Conservation (phyloP, 371 early-diverging fungal genomes). For the Rhizomucor pusillus region DNA sequence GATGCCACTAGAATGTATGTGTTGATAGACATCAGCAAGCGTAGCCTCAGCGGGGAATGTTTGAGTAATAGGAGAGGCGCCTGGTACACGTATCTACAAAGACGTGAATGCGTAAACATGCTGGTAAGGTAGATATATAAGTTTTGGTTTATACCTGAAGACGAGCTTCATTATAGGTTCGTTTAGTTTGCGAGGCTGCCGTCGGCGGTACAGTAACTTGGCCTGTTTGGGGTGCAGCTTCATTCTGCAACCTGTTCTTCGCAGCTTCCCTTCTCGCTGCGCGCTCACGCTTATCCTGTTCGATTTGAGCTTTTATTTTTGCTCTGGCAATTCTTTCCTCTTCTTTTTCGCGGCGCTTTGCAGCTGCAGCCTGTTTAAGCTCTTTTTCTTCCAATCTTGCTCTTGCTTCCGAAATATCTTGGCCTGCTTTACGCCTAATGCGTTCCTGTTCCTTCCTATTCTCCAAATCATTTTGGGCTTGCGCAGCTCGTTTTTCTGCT, state of each 20-base stretch:
- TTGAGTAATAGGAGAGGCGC: conserved; percentile 58
- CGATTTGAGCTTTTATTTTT: conserved; percentile 83
- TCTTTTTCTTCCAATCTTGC: conserved; percentile 73
- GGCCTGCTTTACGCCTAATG: conserved; percentile 78
- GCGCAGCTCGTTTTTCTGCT: conserved; percentile 65
- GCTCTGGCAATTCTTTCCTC: conserved; percentile 73
- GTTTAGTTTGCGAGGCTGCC: conserved; percentile 28
- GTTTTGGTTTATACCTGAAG: conserved; percentile 53
- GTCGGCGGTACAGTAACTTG: conserved; percentile 14
- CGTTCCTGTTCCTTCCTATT: conserved; percentile 73
- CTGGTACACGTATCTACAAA: conserved; percentile 51
- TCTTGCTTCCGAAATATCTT: conserved; percentile 72
- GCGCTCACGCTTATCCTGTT: conserved; percentile 78
- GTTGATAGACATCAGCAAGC: conserved; percentile 63
- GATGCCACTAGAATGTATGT: conserved; percentile 57
- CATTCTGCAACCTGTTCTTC: conserved; percentile 10
- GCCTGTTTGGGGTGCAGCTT: conserved; percentile 10
- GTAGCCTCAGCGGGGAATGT: conserved; percentile 72
- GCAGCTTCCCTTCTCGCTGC: conserved; percentile 48
- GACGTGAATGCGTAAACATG: too few relatives aligned
- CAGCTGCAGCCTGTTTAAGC: conserved; percentile 69
- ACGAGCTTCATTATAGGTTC: conserved; percentile 70
- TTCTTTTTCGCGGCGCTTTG: conserved; percentile 77
- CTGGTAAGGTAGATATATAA: neutral
- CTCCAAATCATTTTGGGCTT: conserved; percentile 62